Evolutionary conservation across 169 alveolate species (phyloP).

Genomic region (Toxoplasma gondii): DNA sequence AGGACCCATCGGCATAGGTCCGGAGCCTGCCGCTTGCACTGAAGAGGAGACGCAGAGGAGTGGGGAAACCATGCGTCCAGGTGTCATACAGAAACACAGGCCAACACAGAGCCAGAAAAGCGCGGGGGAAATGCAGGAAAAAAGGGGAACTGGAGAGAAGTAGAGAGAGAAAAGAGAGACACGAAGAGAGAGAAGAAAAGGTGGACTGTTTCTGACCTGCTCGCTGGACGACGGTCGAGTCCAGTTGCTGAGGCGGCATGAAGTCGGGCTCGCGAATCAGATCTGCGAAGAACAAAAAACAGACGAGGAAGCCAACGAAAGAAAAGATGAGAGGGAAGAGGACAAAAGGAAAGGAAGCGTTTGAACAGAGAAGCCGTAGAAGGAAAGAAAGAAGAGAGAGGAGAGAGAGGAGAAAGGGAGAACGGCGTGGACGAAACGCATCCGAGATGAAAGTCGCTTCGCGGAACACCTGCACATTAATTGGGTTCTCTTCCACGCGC

Average conservation of each 20-base stretch:
- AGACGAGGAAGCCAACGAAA: not conserved
- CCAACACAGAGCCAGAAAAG: not conserved
- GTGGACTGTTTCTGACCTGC: not conserved
- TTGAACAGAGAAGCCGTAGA: not conserved
- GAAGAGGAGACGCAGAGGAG: not conserved
- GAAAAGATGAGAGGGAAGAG: not conserved
- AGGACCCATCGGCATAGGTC: not conserved
- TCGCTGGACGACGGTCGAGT: not conserved
- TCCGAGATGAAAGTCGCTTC: no score
- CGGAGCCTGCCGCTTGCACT: constrained; percentile 17
- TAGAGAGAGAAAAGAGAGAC: not conserved
- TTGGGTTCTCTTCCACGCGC: no score
- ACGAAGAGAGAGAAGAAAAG: not conserved
- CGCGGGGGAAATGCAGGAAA: not conserved
- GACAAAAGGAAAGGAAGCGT: not conserved
- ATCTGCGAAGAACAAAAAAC: not conserved
- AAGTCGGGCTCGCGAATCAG: constrained; percentile 24
- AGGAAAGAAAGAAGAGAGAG: not conserved
- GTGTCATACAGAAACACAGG: not conserved
- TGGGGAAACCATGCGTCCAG: not conserved
- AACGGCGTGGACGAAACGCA: no score
- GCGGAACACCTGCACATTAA: no score
- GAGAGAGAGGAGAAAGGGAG: not conserved
- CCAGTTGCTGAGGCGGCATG: constrained; percentile 18
- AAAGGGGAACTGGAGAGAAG: not conserved